phyloP scores from a whole-genome alignment of 495 filamentous ascomycete genomes.

The Parmelia sp. region DNA sequence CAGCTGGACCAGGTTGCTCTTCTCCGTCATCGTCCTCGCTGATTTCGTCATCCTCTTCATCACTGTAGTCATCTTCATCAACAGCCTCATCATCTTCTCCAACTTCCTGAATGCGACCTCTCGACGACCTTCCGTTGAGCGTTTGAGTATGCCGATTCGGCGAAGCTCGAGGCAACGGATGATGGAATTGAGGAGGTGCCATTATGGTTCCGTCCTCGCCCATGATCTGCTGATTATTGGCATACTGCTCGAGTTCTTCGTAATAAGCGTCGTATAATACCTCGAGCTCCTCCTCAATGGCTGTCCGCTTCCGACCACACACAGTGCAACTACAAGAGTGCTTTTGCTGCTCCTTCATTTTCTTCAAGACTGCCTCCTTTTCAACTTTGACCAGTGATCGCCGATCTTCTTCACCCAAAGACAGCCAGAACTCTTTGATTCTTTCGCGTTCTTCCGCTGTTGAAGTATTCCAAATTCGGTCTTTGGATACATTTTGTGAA shows the following conservation, averaged over 20 bases:
- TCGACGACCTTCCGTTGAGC: constrained; percentile 26
- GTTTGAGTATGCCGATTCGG: constrained; percentile 39
- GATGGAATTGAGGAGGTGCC: constrained; percentile 53
- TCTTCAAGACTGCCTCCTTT: constrained; percentile 94
- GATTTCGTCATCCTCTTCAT: constrained; percentile 50
- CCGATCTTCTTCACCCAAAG: constrained; percentile 88
- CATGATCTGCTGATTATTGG: constrained; percentile 72
- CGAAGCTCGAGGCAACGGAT: constrained; percentile 45
- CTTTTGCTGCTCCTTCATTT: constrained; percentile 99
- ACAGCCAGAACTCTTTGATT: constrained; percentile 98
- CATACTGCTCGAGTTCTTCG: constrained; percentile 94
- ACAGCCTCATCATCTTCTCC: constrained; percentile 61
- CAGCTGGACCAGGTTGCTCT: constrained; percentile 46
- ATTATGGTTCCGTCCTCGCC: constrained; percentile 53
- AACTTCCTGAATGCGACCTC: constrained; percentile 53
- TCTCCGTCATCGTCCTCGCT: constrained; percentile 49
- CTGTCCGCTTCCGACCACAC: constrained; percentile 91
- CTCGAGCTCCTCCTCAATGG: constrained; percentile 97
- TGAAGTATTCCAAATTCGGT: constrained; percentile 96
- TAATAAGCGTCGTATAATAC: constrained; percentile 99
- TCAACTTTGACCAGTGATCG: constrained; percentile 94
- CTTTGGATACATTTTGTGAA: constrained; percentile 44
- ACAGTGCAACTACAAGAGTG: constrained; percentile 98
- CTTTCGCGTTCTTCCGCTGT: constrained; percentile 88
- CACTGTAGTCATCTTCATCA: constrained; percentile 47